phyloP scores from a whole-genome alignment of 768 basidiomycete genomes.

The Candolleomyces aberdarensis region DNA sequence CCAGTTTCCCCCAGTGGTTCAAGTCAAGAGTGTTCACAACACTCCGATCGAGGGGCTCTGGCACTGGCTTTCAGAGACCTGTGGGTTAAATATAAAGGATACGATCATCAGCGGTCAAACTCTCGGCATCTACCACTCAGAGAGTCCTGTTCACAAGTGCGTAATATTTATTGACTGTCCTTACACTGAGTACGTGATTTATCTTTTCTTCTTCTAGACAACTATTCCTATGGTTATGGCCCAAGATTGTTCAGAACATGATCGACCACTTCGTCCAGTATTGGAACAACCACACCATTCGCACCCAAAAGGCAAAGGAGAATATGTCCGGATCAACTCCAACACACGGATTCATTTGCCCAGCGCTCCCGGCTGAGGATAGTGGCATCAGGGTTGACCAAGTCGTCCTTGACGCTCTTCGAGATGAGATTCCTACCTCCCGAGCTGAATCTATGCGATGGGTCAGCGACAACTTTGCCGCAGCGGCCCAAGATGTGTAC shows the following conservation, averaged over 20 bases:
- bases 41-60: neutral
- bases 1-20: neutral
- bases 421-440: conserved; percentile 11
- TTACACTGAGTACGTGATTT: neutral
- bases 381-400: conserved; percentile 14
- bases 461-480: neutral
- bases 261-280: conserved; percentile 22
- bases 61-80: neutral
- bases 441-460: conserved; percentile 14
- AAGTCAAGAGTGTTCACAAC: neutral
- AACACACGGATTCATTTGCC: conserved; percentile 15
- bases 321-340: conserved; percentile 24
- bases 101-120: neutral
- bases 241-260: conserved; percentile 20
- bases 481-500: neutral
- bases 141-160: neutral
- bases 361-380: conserved; percentile 10
- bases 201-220: conserved; percentile 1
- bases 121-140: neutral
- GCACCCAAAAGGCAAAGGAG: conserved; percentile 16
- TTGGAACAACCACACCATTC: conserved; percentile 25
- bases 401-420: conserved; percentile 14
- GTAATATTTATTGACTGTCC: neutral
- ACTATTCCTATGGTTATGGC: conserved; percentile 27
- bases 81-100: neutral